Percentiles rank a stretch among this genome's conserved stretches.
Evolutionary conservation across 805 yeast genomes (phyloP).

Genomic region (Zygosaccharomyces siamensis): DNA sequence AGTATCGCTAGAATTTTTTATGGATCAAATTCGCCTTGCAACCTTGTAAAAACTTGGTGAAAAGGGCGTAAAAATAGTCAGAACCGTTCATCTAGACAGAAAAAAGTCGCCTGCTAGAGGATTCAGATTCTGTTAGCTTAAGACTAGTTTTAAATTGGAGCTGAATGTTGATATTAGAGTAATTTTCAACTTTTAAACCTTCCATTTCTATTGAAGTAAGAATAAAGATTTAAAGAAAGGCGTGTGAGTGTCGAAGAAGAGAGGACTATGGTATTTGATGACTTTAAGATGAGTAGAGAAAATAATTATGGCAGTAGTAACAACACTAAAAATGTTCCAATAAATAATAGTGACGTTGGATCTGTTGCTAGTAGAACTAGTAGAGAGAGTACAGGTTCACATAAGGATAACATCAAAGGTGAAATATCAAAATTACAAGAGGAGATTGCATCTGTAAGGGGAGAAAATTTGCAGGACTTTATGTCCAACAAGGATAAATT

Average conservation of each 20-base stretch:
- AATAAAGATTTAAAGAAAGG: constrained; percentile 1
- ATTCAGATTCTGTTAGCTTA: not conserved
- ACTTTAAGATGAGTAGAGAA: not conserved
- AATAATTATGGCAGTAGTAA: not conserved
- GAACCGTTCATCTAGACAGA: not conserved
- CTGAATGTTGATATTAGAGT: not conserved
- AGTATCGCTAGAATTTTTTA: not conserved
- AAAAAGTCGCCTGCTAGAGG: not conserved
- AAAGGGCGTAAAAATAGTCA: not conserved
- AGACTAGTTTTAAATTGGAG: not conserved
- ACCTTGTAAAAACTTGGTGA: not conserved
- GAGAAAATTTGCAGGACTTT: constrained; percentile 7
- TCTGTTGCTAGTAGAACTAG: not conserved
- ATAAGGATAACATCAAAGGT: not conserved
- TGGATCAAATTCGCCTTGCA: not conserved
- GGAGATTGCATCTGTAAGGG: constrained; percentile 11
- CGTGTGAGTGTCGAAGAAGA: not conserved
- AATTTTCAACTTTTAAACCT: not conserved
- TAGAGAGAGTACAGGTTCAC: not conserved
- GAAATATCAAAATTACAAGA: constrained; percentile 8
- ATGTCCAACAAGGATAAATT: constrained; percentile 3
- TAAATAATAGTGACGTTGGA: not conserved
- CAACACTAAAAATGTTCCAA: not conserved
- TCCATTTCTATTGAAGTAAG: not conserved
- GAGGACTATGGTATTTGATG: not conserved